Evolutionary conservation across 257 asterid species (phyloP), one percentile per base, ranked within the genome.

Genomic region (Capsicum chinense): DNA sequence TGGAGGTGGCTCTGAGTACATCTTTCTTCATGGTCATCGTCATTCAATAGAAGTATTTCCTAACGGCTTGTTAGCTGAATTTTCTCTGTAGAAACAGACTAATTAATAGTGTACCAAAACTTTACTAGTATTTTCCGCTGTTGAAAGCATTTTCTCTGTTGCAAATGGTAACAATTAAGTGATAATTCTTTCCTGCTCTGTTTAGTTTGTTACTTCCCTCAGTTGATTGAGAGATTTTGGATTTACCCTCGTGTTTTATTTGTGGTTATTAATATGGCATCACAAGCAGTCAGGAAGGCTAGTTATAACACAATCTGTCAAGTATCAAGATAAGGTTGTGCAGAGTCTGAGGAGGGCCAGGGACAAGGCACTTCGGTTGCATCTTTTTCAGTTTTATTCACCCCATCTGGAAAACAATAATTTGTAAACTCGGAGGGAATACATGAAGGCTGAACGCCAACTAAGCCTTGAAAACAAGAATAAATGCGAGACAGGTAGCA

Each of bases 51-150:
- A 66, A 66, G 73, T 37, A 10, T 66, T 66, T 35, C 13, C 73
- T 66, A 78, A 78, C 48, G 9, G 81, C 48, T 26, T 76, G 48
- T 54, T 54, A 78, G 48, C 81, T 78, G 63, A 54, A 78, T 54
- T 26, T 78, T 78, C 54, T 78, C 50, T 14, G 64, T 54, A 78
- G 81, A 78, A 62, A 5, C 50, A 8, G 9, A 37, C 64, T 26
- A 78, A 56, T 78, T 78, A 78, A 39, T 52, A 78, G 33, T 78
- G 81, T 78, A 78, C 26, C 21, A 14, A 76, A 52, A 26, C 62
- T 54, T 52, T 78, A 3, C 62, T 52, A 13, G 63, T 76, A 21
- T 47, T 26, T 76, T 13, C 21, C 9, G 48, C 81, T 78, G 26
- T 52, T 52, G 26, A 52, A 21, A 54, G 64, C 64, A 78, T 52